These are phyloP conservation scores for Spinacia oleracea DNA, from an alignment of 179 eudicot species.

Conservation along the genomic window DNA sequence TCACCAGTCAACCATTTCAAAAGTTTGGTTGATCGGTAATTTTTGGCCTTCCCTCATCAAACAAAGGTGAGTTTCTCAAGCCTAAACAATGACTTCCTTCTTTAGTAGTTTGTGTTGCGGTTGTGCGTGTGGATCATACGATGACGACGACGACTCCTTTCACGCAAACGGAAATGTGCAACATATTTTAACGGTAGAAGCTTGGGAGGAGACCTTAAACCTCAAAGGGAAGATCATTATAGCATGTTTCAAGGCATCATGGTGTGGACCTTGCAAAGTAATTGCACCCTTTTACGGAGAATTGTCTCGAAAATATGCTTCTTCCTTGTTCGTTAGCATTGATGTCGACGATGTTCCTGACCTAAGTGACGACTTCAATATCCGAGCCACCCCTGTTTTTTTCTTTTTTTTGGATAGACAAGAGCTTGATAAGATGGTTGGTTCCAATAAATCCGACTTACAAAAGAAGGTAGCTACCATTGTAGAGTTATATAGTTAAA, in stretches of 20 bases:
- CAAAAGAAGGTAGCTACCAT: constrained; percentile 2
- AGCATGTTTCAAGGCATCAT: constrained; percentile 18
- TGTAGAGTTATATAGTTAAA: background rate
- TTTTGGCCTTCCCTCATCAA: background rate
- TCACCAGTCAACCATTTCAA: background rate
- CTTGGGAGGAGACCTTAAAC: constrained; percentile 15
- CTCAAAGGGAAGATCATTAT: background rate
- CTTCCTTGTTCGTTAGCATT: constrained; percentile 1
- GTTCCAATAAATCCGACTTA: constrained; percentile 6
- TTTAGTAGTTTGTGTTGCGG: background rate
- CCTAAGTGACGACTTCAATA: background rate
- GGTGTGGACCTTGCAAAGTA: constrained; percentile 16
- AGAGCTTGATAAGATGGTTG: background rate
- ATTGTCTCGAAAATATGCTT: constrained; percentile 13
- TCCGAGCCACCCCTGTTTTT: constrained; percentile 13
- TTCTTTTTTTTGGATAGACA: constrained; percentile 11
- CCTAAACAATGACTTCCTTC: background rate
- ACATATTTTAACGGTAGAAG: constrained; percentile 5
- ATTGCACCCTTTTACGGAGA: constrained; percentile 18
- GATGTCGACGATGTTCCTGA: constrained; percentile 18
- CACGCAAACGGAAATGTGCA: constrained; percentile 18
- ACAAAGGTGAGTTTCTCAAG: background rate
- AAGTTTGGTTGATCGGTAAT: background rate
- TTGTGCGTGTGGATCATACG: background rate
- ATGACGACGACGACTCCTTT: constrained; percentile 9